Percentiles rank a stretch among this genome's conserved stretches.
Evolutionary conservation across 805 yeast species (phyloP).

Genomic region (Candida argentea): DNA sequence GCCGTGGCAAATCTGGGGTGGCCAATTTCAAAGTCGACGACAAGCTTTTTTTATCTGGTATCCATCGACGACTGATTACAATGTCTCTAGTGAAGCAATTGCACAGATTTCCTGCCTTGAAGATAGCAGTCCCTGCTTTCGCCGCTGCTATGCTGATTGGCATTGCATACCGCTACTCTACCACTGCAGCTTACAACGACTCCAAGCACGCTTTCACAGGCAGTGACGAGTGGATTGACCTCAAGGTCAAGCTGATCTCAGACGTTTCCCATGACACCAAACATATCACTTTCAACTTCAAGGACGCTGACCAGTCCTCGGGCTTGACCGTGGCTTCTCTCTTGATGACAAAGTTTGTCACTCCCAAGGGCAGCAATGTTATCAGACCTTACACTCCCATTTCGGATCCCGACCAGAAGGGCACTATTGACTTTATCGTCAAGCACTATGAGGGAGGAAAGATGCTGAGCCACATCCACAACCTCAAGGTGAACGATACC

Average conservation of each 20-base stretch:
- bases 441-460: slow-evolving; percentile 82
- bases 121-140: slow-evolving; percentile 18
- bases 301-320: slow-evolving; percentile 51
- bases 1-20: too few relatives aligned
- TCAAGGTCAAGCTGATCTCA: slow-evolving; percentile 37
- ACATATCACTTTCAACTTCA: slow-evolving; percentile 61
- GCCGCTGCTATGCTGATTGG: slow-evolving; percentile 25
- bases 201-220: slow-evolving; percentile 44
- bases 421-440: slow-evolving; percentile 69
- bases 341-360: slow-evolving; percentile 69
- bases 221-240: slow-evolving; percentile 62
- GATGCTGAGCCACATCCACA: slow-evolving; percentile 64
- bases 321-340: slow-evolving; percentile 78
- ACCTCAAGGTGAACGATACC: slow-evolving; percentile 68
- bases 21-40: too few relatives aligned
- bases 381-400: slow-evolving; percentile 88
- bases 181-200: slow-evolving; percentile 21
- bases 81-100: slow-evolving; percentile 16
- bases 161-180: slow-evolving; percentile 18
- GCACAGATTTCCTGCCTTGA: slow-evolving; percentile 16
- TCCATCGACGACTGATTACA: too few relatives aligned
- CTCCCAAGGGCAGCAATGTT: slow-evolving; percentile 78
- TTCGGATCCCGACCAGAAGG: slow-evolving; percentile 57
- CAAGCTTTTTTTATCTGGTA: too few relatives aligned
- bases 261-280: slow-evolving; percentile 55